Percentiles rank a stretch among this genome's conserved stretches.
These are phyloP conservation scores for Citrus trifoliata DNA, from an alignment of 345 rosid genomes.

Conservation along the genomic window DNA sequence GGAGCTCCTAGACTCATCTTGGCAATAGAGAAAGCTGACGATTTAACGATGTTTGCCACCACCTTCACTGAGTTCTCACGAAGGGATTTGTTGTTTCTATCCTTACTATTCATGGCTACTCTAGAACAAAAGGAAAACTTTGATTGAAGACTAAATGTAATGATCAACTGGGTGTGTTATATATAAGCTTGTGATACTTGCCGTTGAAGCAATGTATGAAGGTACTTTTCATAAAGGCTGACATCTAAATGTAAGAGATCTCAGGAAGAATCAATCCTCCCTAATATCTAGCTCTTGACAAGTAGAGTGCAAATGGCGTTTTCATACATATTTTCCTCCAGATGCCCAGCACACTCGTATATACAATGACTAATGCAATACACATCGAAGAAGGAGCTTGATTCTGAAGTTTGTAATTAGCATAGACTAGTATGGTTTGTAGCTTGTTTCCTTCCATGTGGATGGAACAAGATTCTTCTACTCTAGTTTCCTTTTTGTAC, in stretches of 20 bases:
- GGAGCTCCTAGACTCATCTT: slow-evolving; percentile 34
- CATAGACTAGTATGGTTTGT: slow-evolving; percentile 3
- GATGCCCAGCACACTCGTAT: slow-evolving; percentile 4
- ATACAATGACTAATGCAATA: not conserved
- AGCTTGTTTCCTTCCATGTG: slow-evolving; percentile 1
- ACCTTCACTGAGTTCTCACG: slow-evolving; percentile 48
- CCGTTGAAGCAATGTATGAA: slow-evolving; percentile 7
- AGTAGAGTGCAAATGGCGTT: not conserved
- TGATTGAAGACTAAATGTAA: not conserved
- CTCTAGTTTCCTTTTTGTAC: not conserved
- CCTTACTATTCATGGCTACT: slow-evolving; percentile 30
- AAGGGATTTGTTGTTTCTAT: slow-evolving; percentile 38
- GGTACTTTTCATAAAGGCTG: not conserved
- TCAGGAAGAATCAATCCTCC: slow-evolving; percentile 16
- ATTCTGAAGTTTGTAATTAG: not conserved
- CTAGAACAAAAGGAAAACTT: not conserved
- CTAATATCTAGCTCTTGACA: not conserved
- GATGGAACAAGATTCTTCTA: slow-evolving; percentile 33
- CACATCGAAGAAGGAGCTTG: not conserved
- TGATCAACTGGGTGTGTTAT: slow-evolving; percentile 1
- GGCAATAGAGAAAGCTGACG: slow-evolving; percentile 52
- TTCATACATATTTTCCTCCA: not conserved
- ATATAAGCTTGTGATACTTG: slow-evolving; percentile 17
- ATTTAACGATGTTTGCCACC: slow-evolving; percentile 37
- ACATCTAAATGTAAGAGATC: not conserved